Conservation (phyloP, 1,284 basidiomycete species). For the Cryptococcus amylolentus region DNA sequence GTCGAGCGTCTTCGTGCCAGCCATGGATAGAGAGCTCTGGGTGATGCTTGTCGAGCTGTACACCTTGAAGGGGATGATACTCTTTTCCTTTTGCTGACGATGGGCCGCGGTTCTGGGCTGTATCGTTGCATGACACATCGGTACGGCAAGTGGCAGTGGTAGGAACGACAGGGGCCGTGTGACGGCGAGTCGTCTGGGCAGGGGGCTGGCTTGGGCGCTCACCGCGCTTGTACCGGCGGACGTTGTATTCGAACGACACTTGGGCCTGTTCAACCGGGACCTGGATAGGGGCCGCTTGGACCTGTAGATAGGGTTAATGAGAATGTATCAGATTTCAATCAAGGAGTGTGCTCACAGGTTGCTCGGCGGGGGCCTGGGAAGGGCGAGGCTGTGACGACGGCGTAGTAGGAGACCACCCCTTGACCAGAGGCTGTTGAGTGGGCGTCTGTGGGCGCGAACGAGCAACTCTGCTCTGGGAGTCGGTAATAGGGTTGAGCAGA, state of each 20-base stretch:
- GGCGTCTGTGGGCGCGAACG: background rate
- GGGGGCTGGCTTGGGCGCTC: background rate
- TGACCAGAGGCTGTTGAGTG: background rate
- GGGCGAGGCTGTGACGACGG: background rate
- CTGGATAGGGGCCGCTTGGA: background rate
- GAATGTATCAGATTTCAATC: background rate
- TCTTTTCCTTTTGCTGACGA: background rate
- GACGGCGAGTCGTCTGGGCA: background rate
- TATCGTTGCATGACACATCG: background rate
- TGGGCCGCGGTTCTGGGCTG: background rate
- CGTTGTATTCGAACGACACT: constrained; percentile 5
- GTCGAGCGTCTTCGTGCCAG: constrained; percentile 15
- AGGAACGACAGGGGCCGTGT: background rate
- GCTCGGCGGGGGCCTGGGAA: background rate
- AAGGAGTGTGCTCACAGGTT: background rate
- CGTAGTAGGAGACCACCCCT: background rate
- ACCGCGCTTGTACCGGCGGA: constrained; percentile 4
- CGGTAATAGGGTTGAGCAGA: background rate
- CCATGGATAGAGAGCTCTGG: constrained; percentile 9
- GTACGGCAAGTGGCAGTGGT: background rate
- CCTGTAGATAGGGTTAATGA: background rate
- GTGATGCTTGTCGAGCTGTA: constrained; percentile 12
- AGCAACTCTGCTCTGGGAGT: background rate
- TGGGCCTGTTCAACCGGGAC: background rate
- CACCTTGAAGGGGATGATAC: constrained; percentile 13